Evolutionary conservation across 768 basidiomycete genomes (phyloP), one percentile per base, ranked within the genome.

Genomic region (Amanita phalloides): DNA sequence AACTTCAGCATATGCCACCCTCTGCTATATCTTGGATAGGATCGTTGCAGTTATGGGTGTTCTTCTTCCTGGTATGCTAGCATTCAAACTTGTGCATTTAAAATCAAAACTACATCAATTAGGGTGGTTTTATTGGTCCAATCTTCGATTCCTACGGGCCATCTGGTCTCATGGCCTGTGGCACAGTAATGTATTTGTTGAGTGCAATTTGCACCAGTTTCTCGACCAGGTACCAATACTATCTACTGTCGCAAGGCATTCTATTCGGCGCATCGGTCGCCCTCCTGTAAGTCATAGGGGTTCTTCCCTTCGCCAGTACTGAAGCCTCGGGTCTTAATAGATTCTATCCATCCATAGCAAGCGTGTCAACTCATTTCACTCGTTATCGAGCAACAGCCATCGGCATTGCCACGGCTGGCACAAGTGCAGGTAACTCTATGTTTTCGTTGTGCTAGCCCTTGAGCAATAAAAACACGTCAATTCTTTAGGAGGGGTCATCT

Each of bases 1-100:
- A 86, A 61, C 70, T 87, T 14, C 61, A 62, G 14, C 61, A 71
- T 56, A 55, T 73, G 33, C 64, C 77, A 11, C 66, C 78, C 11
- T 79, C 78, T 35, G 74, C 71, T 21, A 81, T 86, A 55, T 79
- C 83, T 2, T 84, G 83, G 79, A 84, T 86, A 56, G 84, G 83
- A 4, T 80, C 81, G 1, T 55, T 85, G 43, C 84, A 86, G 58
- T 66, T 86, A 3, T 85, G 78, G 73, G 65, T 76, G 17, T 82
- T 86, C 62, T 86, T 85, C 68, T 76, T 82, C 57, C 78, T 80
- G 53, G 84, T 85, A 61, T 45, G 80, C 32, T 48, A 47, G 45
- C 51, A 42, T 39, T 35, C 23, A 28, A 33, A 13, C 17, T 17
- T 41, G 32, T 6, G 26, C 47, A 3, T 25, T 54, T 6, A 14